Evolutionary conservation across 2,329 filamentous ascomycete genomes (phyloP).

Genomic region (Fusarium chuoi): DNA sequence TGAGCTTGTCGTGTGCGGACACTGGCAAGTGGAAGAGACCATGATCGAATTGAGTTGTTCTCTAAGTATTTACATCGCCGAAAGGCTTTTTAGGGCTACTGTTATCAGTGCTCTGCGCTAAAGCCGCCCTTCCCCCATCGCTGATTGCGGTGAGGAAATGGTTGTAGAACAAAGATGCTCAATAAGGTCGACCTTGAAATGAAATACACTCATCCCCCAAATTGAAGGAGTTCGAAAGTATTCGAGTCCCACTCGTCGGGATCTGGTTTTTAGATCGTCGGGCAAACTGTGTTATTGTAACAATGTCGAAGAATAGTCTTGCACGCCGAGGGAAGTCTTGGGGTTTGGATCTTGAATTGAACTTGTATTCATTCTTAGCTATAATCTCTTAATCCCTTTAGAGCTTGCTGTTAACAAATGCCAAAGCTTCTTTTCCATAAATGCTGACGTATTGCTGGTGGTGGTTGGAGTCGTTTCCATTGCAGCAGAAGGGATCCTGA

Average conservation of each 20-base stretch:
- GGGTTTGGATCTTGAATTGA: accelerated
- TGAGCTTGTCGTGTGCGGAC: background rate
- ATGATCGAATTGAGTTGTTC: too few species aligned
- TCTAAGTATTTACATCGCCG: background rate
- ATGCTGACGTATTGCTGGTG: slow-evolving; percentile 73
- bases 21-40: background rate
- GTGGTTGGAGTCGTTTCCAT: slow-evolving; percentile 66
- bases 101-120: background rate
- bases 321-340: background rate
- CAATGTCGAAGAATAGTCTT: background rate
- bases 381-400: accelerated
- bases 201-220: background rate
- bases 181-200: background rate
- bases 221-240: background rate
- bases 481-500: slow-evolving; percentile 73
- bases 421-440: slow-evolving; percentile 68
- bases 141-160: background rate
- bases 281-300: background rate
- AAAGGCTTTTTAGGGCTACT: background rate
- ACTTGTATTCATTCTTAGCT: background rate
- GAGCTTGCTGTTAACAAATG: slow-evolving; percentile 64
- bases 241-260: accelerated
- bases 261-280: background rate
- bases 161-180: too few species aligned
- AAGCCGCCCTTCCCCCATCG: background rate